A percentile compares a stretch with the other conserved stretches of the same genome.
Evolutionary conservation across 2,329 filamentous ascomycete genomes (phyloP).

Genomic region (Whalleya microplaca): DNA sequence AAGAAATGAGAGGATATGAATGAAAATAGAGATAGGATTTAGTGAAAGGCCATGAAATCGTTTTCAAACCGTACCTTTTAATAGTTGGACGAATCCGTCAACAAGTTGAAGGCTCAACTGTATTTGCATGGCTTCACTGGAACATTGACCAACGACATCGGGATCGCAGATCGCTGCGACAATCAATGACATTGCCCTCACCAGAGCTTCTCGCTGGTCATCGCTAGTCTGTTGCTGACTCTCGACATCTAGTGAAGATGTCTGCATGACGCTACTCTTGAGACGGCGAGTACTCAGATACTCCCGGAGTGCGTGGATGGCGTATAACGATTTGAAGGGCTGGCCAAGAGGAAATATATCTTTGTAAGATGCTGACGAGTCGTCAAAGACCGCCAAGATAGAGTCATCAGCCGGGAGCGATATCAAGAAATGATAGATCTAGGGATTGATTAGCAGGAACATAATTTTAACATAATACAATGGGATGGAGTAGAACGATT

Average conservation of each 20-base stretch:
- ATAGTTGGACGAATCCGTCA: conserved; percentile 57
- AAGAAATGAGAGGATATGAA: no score
- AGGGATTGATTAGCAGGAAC: not conserved
- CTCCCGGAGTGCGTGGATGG: conserved; percentile 66
- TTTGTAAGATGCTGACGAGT: conserved; percentile 53
- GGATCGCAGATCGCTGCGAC: conserved; percentile 64
- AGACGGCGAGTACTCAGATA: conserved; percentile 55
- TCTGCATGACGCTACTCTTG: conserved; percentile 31
- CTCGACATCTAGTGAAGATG: conserved; percentile 28
- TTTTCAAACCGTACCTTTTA: conserved; percentile 50
- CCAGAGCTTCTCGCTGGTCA: conserved; percentile 40
- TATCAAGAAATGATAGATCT: conserved; percentile 73
- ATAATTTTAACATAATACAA: no score
- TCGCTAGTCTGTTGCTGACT: conserved; percentile 27
- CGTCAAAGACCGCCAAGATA: conserved; percentile 62
- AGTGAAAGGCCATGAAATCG: not conserved
- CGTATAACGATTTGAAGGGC: conserved; percentile 76
- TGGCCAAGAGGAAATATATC: conserved; percentile 71
- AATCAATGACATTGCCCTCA: conserved; percentile 57
- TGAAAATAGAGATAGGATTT: no score
- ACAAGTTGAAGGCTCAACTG: conserved; percentile 58
- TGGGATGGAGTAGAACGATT: conserved; percentile 14
- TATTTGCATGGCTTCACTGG: conserved; percentile 49
- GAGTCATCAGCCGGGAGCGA: conserved; percentile 70
- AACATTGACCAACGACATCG: conserved; percentile 52